Evolutionary conservation across 306 rosid species (phyloP), one percentile per base, ranked within the genome.

Genomic region (Urtica urens): DNA sequence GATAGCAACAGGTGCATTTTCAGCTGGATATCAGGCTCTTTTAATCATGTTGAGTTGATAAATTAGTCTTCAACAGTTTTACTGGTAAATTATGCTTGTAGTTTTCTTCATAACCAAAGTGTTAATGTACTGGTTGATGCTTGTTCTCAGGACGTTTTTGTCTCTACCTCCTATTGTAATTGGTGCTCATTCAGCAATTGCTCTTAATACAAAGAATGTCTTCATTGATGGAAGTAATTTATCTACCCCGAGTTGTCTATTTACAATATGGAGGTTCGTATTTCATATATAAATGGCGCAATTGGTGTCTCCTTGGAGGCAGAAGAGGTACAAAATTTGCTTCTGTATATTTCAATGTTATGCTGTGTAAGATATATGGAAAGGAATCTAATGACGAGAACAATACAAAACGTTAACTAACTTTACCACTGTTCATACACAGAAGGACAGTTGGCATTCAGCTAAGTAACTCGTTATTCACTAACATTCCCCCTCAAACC

Each of bases 141-240:
- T 7, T n/a, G n/a, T 38, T 49, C 35, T 64, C 92, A 84, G 97
- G 71, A 77, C 92, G 64, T 84, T 90, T 51, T 62, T 90, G 71
- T 90, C 97, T 23, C 58, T 90, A 33, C 97, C 97, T 8, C 97
- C 97, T 33, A 84, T 90, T 49, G 84, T 90, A 27, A 90, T 84
- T 67, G 81, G 95, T 54, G 93, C 95, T 13, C 94, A 79, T 59
- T 84, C 97, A 12, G 97, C 97, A 51, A 84, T 90, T 64, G 74
- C 82, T 50, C 57, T 84, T 57, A 81, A 81, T 75, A 90, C 95
- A 2, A 84, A 75, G 80, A 84, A 77, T 27, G 81, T 90, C 19
- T 77, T 84, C 31, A 72, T 90, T 62, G 97, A 90, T 76, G 93
- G 59, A 77, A 62, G 58, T 74, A 90, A 6, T 51, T 49, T 49